These are phyloP conservation scores for Lactarius evosmus DNA, from an alignment of 768 basidiomycete species.

Conservation along the genomic window DNA sequence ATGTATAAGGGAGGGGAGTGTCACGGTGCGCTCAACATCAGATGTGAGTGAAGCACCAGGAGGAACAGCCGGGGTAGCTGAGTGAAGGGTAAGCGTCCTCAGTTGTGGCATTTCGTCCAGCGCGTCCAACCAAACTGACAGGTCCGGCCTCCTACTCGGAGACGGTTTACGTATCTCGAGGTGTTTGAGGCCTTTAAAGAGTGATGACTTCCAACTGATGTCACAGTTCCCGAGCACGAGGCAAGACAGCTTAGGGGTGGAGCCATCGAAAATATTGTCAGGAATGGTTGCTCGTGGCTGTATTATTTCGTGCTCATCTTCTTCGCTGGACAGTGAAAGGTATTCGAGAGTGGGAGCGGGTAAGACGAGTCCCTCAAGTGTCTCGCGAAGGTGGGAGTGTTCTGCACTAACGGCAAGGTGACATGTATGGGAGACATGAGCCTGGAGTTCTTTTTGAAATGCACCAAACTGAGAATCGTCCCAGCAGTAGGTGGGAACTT, in stretches of 20 bases:
- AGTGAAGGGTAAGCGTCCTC: constrained; percentile 4
- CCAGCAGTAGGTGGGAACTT: neutral
- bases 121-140: constrained; percentile 16
- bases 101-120: constrained; percentile 16
- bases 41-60: neutral
- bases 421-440: neutral
- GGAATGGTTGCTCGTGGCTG: too few relatives aligned
- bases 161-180: constrained; percentile 4
- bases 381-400: neutral
- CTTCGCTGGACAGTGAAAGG: neutral
- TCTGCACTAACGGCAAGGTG: neutral
- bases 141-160: neutral
- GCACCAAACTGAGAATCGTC: neutral
- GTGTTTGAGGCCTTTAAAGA: constrained; percentile 8
- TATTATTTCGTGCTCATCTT: too few relatives aligned
- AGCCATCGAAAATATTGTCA: neutral
- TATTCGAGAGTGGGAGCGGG: neutral
- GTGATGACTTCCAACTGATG: neutral
- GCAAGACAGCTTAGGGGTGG: neutral
- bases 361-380: neutral
- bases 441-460: neutral
- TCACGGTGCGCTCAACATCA: neutral
- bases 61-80: neutral
- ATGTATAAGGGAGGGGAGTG: neutral
- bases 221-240: too few relatives aligned